Percentiles rank a stretch among this genome's conserved stretches.
Evolutionary conservation across 2,329 filamentous ascomycete genomes (phyloP).

Genomic region (Pestalotiopsis sp.): DNA sequence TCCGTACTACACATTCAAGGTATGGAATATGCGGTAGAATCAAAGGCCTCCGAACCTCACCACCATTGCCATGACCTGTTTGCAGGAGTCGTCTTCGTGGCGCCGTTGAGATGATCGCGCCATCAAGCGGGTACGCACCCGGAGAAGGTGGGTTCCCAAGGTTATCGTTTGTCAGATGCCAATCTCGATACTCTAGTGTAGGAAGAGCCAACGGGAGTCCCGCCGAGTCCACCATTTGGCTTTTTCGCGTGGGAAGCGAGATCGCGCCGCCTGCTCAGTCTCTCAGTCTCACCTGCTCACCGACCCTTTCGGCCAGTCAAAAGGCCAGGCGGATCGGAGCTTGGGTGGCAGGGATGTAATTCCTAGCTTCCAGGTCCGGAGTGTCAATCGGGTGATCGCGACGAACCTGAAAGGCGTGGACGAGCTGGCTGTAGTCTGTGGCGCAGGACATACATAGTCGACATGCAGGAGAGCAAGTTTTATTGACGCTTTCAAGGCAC

Average conservation of each 20-base stretch:
- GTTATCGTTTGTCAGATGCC: neutral
- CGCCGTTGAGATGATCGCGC: neutral
- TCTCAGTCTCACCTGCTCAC: constrained; percentile 1
- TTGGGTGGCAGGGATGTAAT: constrained; percentile 4
- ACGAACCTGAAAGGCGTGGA: neutral
- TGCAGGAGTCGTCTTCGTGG: neutral
- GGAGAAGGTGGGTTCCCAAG: neutral
- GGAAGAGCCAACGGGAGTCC: no score
- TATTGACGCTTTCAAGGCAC: neutral
- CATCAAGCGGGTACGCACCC: neutral
- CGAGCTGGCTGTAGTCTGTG: neutral
- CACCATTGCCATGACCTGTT: neutral
- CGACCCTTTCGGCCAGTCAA: neutral
- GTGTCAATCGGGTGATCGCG: constrained; percentile 1
- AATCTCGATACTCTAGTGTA: neutral
- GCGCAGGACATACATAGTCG: constrained; percentile 1
- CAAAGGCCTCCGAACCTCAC: neutral
- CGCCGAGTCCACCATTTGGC: neutral
- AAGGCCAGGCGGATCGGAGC: neutral
- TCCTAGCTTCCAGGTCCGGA: neutral
- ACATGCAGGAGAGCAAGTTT: constrained; percentile 5
- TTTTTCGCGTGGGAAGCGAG: neutral
- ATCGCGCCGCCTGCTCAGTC: no score
- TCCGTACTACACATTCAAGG: neutral
- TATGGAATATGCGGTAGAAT: neutral